These are phyloP conservation scores for Calonectria ilicicola DNA, from an alignment of 2,329 filamentous ascomycete genomes.

Conservation along the genomic window DNA sequence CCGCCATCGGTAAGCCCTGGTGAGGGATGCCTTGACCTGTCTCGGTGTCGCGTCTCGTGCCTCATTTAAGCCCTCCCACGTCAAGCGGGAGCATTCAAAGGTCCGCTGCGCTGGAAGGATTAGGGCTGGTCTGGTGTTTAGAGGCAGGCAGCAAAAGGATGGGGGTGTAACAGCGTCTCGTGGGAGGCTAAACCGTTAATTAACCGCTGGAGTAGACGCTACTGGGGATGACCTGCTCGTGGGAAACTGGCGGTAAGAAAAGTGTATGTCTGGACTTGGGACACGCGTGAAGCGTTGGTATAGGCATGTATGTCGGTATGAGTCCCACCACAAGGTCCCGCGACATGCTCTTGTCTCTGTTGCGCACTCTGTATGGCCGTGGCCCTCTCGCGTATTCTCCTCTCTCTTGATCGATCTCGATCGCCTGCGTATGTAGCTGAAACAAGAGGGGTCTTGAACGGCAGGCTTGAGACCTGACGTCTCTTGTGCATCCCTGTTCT, in stretches of 20 bases:
- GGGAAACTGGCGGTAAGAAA: constrained; percentile 42
- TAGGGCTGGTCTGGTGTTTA: constrained; percentile 21
- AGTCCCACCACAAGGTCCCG: neutral
- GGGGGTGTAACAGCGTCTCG: constrained; percentile 27
- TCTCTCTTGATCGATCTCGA: neutral
- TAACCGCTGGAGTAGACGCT: constrained; percentile 30
- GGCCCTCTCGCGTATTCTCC: neutral
- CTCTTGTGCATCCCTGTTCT: too few relatives aligned
- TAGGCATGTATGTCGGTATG: neutral
- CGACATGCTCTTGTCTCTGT: neutral
- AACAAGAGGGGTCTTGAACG: neutral
- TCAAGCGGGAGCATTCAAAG: constrained; percentile 25
- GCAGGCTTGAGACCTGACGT: neutral
- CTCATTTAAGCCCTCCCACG: constrained; percentile 5
- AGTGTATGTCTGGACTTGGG: neutral
- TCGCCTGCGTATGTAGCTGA: neutral
- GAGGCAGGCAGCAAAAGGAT: constrained; percentile 19
- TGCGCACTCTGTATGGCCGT: neutral
- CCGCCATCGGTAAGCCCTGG: neutral
- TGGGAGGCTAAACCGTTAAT: constrained; percentile 29
- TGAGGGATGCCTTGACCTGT: constrained; percentile 5
- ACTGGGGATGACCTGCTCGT: constrained; percentile 22
- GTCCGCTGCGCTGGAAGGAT: constrained; percentile 32
- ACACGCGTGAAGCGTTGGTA: neutral
- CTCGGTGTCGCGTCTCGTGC: constrained; percentile 12